Evolutionary conservation across 2,329 filamentous ascomycete genomes (phyloP).

Genomic region (Cyphellophora attinorum): DNA sequence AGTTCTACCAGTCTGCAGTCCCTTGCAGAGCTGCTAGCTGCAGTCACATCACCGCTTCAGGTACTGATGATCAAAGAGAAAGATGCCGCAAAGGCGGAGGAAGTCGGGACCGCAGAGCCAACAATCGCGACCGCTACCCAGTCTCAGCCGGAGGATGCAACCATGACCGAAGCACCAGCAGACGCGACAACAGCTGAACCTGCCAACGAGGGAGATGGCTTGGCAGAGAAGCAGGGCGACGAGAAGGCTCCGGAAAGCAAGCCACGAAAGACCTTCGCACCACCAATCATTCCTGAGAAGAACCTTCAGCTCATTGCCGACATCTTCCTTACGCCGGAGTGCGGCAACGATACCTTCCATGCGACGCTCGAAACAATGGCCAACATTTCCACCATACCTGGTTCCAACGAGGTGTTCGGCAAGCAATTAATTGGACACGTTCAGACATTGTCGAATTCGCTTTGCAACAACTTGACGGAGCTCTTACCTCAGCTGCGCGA

Average conservation of each 20-base stretch:
- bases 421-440: constrained; percentile 84
- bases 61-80: constrained; percentile 67
- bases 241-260: constrained; percentile 34
- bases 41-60: constrained; percentile 78
- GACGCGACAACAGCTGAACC: constrained; percentile 18
- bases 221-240: constrained; percentile 13
- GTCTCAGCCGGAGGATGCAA: constrained; percentile 24
- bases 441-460: constrained; percentile 71
- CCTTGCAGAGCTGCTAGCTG: constrained; percentile 74
- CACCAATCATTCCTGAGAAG: constrained; percentile 76
- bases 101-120: constrained; percentile 20
- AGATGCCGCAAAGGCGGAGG: constrained; percentile 22
- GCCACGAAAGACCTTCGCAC: constrained; percentile 57
- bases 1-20: constrained; percentile 96
- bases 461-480: constrained; percentile 74
- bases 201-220: constrained; percentile 2
- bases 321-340: constrained; percentile 91
- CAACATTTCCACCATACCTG: constrained; percentile 86
- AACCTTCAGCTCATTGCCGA: constrained; percentile 93
- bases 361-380: constrained; percentile 98
- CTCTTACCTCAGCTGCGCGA: constrained; percentile 78
- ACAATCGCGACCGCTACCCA: constrained; percentile 17
- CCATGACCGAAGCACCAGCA: constrained; percentile 22
- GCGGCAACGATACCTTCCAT: constrained; percentile 94
- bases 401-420: constrained; percentile 83